A percentile compares a stretch with the other conserved stretches of the same genome.
These are phyloP conservation scores for Cyclostephanos tholiformis DNA, from an alignment of 108 stramenopile genomes.

Conservation along the genomic window DNA sequence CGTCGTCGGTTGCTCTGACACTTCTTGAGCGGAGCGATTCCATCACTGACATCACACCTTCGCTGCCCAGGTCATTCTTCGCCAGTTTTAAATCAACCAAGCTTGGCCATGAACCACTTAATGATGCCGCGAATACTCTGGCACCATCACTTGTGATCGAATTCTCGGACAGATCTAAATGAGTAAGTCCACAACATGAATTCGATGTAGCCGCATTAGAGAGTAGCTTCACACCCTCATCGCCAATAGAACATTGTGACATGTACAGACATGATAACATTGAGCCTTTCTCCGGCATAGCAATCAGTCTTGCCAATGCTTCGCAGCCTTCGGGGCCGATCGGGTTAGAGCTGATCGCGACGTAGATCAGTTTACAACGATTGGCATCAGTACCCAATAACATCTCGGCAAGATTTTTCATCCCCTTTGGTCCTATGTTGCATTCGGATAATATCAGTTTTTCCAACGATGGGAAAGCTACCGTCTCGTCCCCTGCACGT, in stretches of 20 bases:
- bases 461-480: slow-evolving; percentile 36
- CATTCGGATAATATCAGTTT: slow-evolving; percentile 61
- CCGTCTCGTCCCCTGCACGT: neutral
- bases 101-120: slow-evolving; percentile 30
- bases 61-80: slow-evolving; percentile 44
- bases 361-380: slow-evolving; percentile 17
- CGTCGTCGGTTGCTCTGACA: neutral
- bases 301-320: slow-evolving; percentile 20
- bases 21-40: slow-evolving; percentile 18
- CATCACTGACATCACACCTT: slow-evolving; percentile 40
- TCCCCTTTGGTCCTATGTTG: slow-evolving; percentile 39
- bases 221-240: slow-evolving; percentile 52
- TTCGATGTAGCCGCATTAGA: slow-evolving; percentile 14
- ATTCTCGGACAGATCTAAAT: slow-evolving; percentile 60
- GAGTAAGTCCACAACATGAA: slow-evolving; percentile 29
- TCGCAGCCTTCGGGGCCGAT: slow-evolving; percentile 36
- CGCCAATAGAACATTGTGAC: slow-evolving; percentile 49
- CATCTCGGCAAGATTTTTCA: slow-evolving; percentile 18
- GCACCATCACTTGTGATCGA: slow-evolving; percentile 43
- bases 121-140: slow-evolving; percentile 29
- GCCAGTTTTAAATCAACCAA: slow-evolving; percentile 51
- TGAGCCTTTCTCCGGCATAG: slow-evolving; percentile 18
- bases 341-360: slow-evolving; percentile 33
- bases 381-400: slow-evolving; percentile 6
- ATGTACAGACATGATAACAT: slow-evolving; percentile 39